phyloP scores from a whole-genome alignment of 1,139 yeast species.

The Magnusiomyces magnusii region DNA sequence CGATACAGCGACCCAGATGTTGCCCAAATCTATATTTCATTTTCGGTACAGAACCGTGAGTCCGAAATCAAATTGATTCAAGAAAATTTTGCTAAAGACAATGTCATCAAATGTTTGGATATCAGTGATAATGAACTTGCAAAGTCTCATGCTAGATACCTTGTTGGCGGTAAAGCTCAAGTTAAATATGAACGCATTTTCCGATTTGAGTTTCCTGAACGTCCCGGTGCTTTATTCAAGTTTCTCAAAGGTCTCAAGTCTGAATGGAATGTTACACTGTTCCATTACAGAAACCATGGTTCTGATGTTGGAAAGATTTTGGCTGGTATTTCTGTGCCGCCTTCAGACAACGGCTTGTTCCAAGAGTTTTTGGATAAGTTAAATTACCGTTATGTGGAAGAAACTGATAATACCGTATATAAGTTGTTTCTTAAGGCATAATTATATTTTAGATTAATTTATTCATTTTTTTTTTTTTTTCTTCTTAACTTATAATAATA shows the following conservation, averaged over 20 bases:
- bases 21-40: constrained; percentile 84
- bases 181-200: constrained; percentile 67
- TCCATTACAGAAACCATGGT: constrained; percentile 96
- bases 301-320: constrained; percentile 88
- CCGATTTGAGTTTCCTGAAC: constrained; percentile 92
- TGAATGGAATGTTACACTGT: constrained; percentile 86
- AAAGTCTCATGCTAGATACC: constrained; percentile 89
- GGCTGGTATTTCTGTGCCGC: constrained; percentile 84
- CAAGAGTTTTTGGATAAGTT: constrained; percentile 59
- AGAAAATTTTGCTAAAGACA: constrained; percentile 36
- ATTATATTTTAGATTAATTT: neutral
- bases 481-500: too few relatives aligned
- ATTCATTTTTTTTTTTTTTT: neutral
- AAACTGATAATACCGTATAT: constrained; percentile 77
- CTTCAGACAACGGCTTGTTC: constrained; percentile 55
- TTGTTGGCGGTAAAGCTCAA: constrained; percentile 80
- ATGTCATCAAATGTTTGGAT: constrained; percentile 51
- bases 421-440: constrained; percentile 49
- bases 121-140: constrained; percentile 92
- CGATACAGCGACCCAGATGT: constrained; percentile 48
- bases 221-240: constrained; percentile 85
- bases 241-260: constrained; percentile 65
- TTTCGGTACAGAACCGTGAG: constrained; percentile 67
- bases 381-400: constrained; percentile 75
- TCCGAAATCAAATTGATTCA: constrained; percentile 45